Conservation (phyloP, 768 basidiomycete species). For the Termitomyces sp. region DNA sequence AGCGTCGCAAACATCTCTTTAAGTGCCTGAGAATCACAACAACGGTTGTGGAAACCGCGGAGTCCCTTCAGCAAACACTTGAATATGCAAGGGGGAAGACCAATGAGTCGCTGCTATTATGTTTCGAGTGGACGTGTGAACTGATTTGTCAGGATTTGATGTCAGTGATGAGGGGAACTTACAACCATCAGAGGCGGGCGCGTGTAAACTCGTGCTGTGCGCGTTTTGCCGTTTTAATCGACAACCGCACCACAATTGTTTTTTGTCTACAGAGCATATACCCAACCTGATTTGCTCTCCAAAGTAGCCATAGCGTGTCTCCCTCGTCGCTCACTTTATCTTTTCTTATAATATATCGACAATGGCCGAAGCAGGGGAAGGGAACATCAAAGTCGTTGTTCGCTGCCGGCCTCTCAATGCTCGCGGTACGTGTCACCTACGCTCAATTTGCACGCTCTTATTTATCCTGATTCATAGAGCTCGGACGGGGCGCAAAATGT, state of each 20-base stretch:
- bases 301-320: conserved; percentile 5
- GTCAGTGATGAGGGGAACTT: too few relatives aligned
- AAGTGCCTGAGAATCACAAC: too few relatives aligned
- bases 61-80: too few relatives aligned
- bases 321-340: not conserved
- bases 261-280: conserved; percentile 6
- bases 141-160: too few relatives aligned
- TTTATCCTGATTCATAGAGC: conserved; percentile 46
- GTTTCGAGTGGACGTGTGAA: too few relatives aligned
- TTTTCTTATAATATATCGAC: conserved; percentile 2
- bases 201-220: not conserved
- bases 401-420: conserved; percentile 96
- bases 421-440: conserved; percentile 59
- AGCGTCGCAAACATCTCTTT: too few relatives aligned
- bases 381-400: conserved; percentile 89
- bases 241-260: conserved; percentile 7
- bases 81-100: too few relatives aligned
- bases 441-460: not conserved
- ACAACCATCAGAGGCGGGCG: not conserved
- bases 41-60: too few relatives aligned
- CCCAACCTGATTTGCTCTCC: conserved; percentile 4
- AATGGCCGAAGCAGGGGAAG: conserved; percentile 74
- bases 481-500: conserved; percentile 87
- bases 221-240: conserved; percentile 7
- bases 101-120: too few relatives aligned